Percentiles rank a stretch among this genome's conserved stretches.
Evolutionary conservation across 495 filamentous ascomycete species (phyloP).

Genomic region (Bacidia gigantensis): DNA sequence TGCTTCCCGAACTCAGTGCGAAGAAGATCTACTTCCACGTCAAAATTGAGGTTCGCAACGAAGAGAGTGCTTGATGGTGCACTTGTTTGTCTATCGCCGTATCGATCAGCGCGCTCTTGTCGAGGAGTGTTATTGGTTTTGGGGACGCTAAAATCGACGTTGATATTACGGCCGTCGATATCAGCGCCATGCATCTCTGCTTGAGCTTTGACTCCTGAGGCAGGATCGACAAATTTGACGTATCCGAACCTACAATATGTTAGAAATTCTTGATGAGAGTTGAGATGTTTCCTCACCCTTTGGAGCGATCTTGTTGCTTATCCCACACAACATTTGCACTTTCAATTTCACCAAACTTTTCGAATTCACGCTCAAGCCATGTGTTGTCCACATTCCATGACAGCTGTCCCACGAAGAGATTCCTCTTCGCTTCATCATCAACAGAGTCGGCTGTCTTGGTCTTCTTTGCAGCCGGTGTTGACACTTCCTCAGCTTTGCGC

Average conservation of each 20-base stretch:
- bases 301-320: slow-evolving; percentile 67
- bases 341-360: slow-evolving; percentile 63
- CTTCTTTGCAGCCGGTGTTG: slow-evolving; percentile 61
- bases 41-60: slow-evolving; percentile 84
- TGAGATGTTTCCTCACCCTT: slow-evolving; percentile 43
- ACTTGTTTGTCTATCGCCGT: slow-evolving; percentile 60
- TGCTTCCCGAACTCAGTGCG: slow-evolving; percentile 60
- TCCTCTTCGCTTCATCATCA: slow-evolving; percentile 47
- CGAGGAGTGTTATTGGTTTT: slow-evolving; percentile 48
- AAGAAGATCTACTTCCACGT: slow-evolving; percentile 62
- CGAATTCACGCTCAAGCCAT: slow-evolving; percentile 75
- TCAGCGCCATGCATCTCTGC: slow-evolving; percentile 65
- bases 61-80: slow-evolving; percentile 80
- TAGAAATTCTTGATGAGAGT: slow-evolving; percentile 14
- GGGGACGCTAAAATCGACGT: slow-evolving; percentile 76
- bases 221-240: slow-evolving; percentile 67
- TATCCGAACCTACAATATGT: slow-evolving; percentile 64
- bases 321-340: slow-evolving; percentile 74
- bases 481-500: slow-evolving; percentile 72
- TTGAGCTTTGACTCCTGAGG: slow-evolving; percentile 61
- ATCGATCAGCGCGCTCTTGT: slow-evolving; percentile 36
- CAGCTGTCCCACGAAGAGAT: slow-evolving; percentile 85
- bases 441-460: slow-evolving; percentile 48
- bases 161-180: slow-evolving; percentile 73
- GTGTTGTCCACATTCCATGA: slow-evolving; percentile 94